Evolutionary conservation across 495 filamentous ascomycete species (phyloP).

Genomic region (Venustampulla echinocandica): DNA sequence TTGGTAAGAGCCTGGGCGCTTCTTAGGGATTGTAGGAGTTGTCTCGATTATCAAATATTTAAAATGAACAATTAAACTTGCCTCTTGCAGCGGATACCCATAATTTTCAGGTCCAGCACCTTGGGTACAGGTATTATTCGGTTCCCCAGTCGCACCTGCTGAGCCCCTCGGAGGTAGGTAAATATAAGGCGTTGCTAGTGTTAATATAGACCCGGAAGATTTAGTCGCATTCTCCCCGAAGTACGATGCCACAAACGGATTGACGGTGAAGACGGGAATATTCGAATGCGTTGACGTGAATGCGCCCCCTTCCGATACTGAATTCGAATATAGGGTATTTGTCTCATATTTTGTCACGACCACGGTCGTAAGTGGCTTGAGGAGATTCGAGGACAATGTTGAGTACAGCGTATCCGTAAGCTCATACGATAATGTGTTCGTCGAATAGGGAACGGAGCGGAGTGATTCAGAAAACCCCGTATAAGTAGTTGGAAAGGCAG

Average conservation of each 20-base stretch:
- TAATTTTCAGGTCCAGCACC: background rate
- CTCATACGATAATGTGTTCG: background rate
- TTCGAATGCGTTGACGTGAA: background rate
- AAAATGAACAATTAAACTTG: no score
- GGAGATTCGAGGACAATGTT: background rate
- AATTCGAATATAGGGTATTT: background rate
- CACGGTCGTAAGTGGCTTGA: background rate
- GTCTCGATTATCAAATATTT: no score
- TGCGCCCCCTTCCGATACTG: background rate
- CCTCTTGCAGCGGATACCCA: background rate
- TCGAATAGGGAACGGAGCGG: background rate
- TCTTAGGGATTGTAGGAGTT: no score
- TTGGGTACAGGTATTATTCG: background rate
- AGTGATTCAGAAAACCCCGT: background rate
- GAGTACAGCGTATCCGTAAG: background rate
- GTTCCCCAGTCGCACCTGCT: background rate
- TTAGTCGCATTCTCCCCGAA: background rate
- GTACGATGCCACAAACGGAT: background rate
- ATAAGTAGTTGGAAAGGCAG: background rate
- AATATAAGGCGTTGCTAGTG: slow-evolving; percentile 1
- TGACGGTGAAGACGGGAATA: background rate
- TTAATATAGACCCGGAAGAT: background rate
- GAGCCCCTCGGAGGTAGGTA: background rate
- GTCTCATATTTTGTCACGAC: background rate
- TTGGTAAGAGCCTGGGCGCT: no score